Percentiles rank a stretch among this genome's conserved stretches.
Evolutionary conservation across 805 yeast species (phyloP).

Genomic region (Kodamaea restingae): DNA sequence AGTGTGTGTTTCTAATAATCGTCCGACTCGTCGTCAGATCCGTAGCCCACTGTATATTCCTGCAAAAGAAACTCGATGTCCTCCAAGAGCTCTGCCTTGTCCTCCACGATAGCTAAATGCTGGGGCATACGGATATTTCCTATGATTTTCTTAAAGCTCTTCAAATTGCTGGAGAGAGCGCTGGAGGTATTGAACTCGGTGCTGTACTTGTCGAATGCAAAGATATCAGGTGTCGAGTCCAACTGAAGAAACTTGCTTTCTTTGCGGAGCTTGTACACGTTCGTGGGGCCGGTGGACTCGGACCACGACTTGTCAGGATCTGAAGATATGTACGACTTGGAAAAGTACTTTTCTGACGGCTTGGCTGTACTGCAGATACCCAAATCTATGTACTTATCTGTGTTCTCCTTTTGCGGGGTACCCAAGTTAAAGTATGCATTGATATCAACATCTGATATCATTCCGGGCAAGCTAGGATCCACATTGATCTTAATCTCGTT

Average conservation of each 20-base stretch:
- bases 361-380: conserved; percentile 7
- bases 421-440: conserved; percentile 13
- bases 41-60: conserved; percentile 50
- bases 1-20: background rate
- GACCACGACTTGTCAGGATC: conserved; percentile 1
- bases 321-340: conserved; percentile 7
- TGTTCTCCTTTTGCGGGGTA: conserved; percentile 1
- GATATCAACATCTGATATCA: conserved; percentile 14
- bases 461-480: conserved; percentile 10
- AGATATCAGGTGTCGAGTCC: conserved; percentile 6
- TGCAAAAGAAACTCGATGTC: conserved; percentile 40
- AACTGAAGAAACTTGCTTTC: conserved; percentile 4
- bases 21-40: conserved; percentile 15
- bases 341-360: conserved; percentile 7
- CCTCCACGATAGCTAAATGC: conserved; percentile 35
- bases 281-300: background rate
- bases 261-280: conserved; percentile 3
- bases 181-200: conserved; percentile 25
- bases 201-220: conserved; percentile 5
- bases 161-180: conserved; percentile 23
- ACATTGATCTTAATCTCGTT: conserved; percentile 26
- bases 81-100: conserved; percentile 51
- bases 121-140: conserved; percentile 16
- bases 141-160: conserved; percentile 22
- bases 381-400: conserved; percentile 1